Percentiles rank a stretch among this genome's conserved stretches.
phyloP scores from a whole-genome alignment of 441 rosid genomes.

The Capsella rubella region DNA sequence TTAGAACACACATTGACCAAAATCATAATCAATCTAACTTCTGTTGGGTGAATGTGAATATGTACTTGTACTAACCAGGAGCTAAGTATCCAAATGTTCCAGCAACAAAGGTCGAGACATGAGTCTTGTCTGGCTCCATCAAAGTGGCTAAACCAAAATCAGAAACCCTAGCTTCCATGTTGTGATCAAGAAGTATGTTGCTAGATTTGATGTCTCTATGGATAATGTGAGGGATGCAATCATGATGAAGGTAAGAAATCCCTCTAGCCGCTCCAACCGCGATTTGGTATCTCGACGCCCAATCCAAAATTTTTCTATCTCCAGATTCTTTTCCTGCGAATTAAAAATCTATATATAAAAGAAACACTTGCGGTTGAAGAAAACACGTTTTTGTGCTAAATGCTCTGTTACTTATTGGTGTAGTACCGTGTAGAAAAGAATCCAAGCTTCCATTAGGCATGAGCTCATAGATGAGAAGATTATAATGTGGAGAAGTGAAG shows the following conservation, averaged over 20 bases:
- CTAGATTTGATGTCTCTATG: conserved; percentile 90
- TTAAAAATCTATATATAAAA: neutral
- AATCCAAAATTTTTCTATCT: conserved; percentile 57
- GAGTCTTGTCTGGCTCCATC: conserved; percentile 86
- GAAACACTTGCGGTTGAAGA: conserved; percentile 8
- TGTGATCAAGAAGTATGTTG: conserved; percentile 79
- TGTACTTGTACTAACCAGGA: conserved; percentile 58
- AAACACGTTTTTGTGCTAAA: neutral
- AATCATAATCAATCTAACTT: neutral
- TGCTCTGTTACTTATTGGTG: neutral
- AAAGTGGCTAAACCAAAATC: conserved; percentile 89
- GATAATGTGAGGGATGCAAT: conserved; percentile 90
- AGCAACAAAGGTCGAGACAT: conserved; percentile 79
- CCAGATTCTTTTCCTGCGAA: conserved; percentile 56
- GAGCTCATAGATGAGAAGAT: conserved; percentile 84
- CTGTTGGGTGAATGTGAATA: neutral
- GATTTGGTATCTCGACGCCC: conserved; percentile 70
- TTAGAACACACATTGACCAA: conserved; percentile 21
- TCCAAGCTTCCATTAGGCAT: conserved; percentile 92
- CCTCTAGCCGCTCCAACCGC: conserved; percentile 93
- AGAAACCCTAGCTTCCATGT: conserved; percentile 84
- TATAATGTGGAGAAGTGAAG: conserved; percentile 63
- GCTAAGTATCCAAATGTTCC: conserved; percentile 94
- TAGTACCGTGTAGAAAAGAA: conserved; percentile 66
- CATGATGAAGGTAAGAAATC: conserved; percentile 85